phyloP scores from a whole-genome alignment of 768 basidiomycete species.

The Suillus brevipes region DNA sequence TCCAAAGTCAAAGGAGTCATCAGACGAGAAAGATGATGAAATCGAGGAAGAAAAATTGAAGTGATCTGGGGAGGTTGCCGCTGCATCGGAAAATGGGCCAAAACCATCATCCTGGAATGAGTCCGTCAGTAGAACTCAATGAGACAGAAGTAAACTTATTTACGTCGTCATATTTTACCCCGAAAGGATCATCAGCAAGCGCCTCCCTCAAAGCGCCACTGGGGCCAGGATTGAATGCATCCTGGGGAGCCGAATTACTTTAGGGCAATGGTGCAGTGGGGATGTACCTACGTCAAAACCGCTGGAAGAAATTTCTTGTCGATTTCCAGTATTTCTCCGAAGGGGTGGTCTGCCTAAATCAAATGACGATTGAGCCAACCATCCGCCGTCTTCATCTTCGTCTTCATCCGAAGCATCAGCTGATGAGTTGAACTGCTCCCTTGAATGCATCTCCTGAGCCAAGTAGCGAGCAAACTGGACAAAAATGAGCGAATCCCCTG shows the following conservation, averaged over 20 bases:
- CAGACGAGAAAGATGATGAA: conserved; percentile 59
- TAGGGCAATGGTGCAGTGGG: not conserved
- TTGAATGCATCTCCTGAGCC: conserved; percentile 67
- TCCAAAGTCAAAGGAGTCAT: conserved; percentile 74
- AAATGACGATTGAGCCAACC: conserved; percentile 80
- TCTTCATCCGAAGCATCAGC: conserved; percentile 54
- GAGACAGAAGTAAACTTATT: conserved; percentile 19
- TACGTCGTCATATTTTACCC: conserved; percentile 52
- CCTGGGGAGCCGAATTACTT: conserved; percentile 33
- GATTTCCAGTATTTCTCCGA: conserved; percentile 45
- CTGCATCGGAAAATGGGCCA: conserved; percentile 77
- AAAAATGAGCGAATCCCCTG: conserved; percentile 10
- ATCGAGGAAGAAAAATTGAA: conserved; percentile 53
- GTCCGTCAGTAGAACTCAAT: conserved; percentile 8
- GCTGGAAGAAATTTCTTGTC: conserved; percentile 43
- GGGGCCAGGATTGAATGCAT: conserved; percentile 48
- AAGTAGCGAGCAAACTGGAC: conserved; percentile 78
- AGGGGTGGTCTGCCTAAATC: conserved; percentile 52
- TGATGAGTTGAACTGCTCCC: conserved; percentile 55
- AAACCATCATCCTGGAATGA: conserved; percentile 57
- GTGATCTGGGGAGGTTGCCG: conserved; percentile 49
- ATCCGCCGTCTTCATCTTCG: conserved; percentile 69
- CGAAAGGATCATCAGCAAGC: conserved; percentile 52
- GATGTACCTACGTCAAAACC: conserved; percentile 57
- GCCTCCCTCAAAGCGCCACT: conserved; percentile 34